Percentiles rank a stretch among this genome's conserved stretches.
These are phyloP conservation scores for Penicillium capsulatum DNA, from an alignment of 2,329 filamentous ascomycete genomes.

Conservation along the genomic window DNA sequence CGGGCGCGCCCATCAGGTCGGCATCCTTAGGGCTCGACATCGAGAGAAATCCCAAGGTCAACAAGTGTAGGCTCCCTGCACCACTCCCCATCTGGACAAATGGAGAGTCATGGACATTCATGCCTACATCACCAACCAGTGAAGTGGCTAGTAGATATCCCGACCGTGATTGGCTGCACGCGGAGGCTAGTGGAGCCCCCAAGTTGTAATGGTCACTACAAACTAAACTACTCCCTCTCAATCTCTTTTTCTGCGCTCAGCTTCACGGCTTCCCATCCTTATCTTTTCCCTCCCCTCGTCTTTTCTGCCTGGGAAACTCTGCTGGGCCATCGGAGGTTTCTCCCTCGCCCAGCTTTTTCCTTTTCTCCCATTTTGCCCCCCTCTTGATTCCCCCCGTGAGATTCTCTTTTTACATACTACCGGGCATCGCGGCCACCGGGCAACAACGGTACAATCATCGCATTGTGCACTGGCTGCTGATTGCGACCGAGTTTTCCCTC, in stretches of 20 bases:
- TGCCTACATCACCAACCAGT: no score
- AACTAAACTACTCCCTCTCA: slow-evolving; percentile 23
- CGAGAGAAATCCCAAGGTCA: no score
- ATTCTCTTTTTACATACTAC: slow-evolving; percentile 4
- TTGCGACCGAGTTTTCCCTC: slow-evolving; percentile 1
- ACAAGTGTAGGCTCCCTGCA: no score
- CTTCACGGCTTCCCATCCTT: slow-evolving; percentile 7
- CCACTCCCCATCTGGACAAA: no score
- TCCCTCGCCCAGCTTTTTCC: slow-evolving; percentile 4
- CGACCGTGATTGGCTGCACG: slow-evolving; percentile 8
- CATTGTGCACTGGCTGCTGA: slow-evolving; percentile 3
- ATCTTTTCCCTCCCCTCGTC: slow-evolving; percentile 9
- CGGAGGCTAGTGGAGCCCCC: slow-evolving; percentile 6
- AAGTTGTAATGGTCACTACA: slow-evolving; percentile 17
- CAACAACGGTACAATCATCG: not conserved
- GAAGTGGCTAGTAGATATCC: slow-evolving; percentile 4
- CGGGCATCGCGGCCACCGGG: not conserved
- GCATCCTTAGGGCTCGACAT: no score
- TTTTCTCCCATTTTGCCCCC: slow-evolving; percentile 4
- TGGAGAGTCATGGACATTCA: no score
- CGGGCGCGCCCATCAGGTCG: no score
- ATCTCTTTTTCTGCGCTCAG: slow-evolving; percentile 19
- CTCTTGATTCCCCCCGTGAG: not conserved
- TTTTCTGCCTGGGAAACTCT: no score
- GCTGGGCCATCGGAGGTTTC: not conserved